phyloP scores from a whole-genome alignment of 129 eudicot species.

The Artemisia annua region DNA sequence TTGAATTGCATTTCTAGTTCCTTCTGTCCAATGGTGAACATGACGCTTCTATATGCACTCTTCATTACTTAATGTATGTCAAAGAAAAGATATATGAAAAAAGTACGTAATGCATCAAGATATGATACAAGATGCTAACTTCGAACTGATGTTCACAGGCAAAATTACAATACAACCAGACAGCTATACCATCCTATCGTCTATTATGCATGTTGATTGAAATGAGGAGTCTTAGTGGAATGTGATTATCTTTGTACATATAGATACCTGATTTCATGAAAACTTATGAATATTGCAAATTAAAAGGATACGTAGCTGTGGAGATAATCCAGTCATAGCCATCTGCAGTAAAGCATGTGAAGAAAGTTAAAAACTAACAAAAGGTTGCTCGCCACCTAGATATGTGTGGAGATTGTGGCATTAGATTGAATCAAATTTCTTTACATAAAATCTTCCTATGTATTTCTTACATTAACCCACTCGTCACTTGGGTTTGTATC shows the following conservation, averaged over 20 bases:
- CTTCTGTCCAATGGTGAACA: constrained; percentile 87
- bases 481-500: constrained; percentile 91
- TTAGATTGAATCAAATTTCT: constrained; percentile 2
- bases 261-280: not conserved
- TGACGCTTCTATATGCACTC: constrained; percentile 83
- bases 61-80: constrained; percentile 70
- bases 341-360: constrained; percentile 48
- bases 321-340: constrained; percentile 89
- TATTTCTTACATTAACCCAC: constrained; percentile 83
- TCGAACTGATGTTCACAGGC: not conserved
- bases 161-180: not conserved
- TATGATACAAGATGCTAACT: not conserved
- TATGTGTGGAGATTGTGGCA: constrained; percentile 16
- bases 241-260: not conserved
- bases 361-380: constrained; percentile 8
- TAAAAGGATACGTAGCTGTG: constrained; percentile 81
- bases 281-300: not conserved
- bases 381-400: constrained; percentile 24
- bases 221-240: not conserved
- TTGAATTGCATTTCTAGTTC: constrained; percentile 92
- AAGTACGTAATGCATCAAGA: not conserved
- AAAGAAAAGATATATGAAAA: constrained; percentile 38
- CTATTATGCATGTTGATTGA: not conserved
- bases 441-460: constrained; percentile 15
- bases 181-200: not conserved